Base-by-base conservation (phyloP, 148 eudicot species). In the Beta vulgaris region DNA sequence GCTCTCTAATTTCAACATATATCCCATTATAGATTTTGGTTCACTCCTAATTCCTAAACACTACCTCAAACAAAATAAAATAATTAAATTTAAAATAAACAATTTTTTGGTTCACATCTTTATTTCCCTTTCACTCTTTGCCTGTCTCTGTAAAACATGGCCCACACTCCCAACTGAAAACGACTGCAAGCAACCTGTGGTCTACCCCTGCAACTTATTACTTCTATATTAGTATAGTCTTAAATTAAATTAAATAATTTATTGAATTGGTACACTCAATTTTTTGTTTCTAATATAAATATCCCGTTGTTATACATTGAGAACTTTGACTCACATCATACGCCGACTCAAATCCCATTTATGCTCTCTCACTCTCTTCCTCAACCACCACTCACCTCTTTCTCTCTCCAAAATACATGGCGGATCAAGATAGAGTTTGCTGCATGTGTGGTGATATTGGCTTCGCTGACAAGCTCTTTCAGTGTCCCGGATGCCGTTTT, bases 371-470 rank as follows among this genome's bases (percentile, higher is more conserved):
- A 40, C 39, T 28, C 11, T 14, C 19, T n/a, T 49, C 34, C 71
- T 29, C 37, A 44, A 42, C n/a, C 39, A 42, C n/a, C 39, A 49
- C 4, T 25, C 25, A 42, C 10, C 32, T 23, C 58, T 72, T 28
- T 59, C 36, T 51, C 75, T 69, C 44, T 62, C 34, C 2, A 14
- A 49, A 0, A 68, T 43, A 40, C 9, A 81, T 77, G 77, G 74
- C 49, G 62, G 84, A 81, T 79, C 55, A 81, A 69, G 84, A 75
- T 42, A 65, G 64, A 55, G 85, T 82, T 2, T 82, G 85, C 72
- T 82, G 85, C 70, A 62, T 82, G 82, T 82, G 85, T 59, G 85
- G 85, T n/a, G 85, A 82, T 75, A 73, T 82, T 29, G 85, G 85
- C 63, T 82, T 82, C 42, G 63, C 85, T 65, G 79, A 82, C 32